Evolutionary conservation across 768 basidiomycete genomes (phyloP).

Genomic region (Hygrophorus pudorinus): DNA sequence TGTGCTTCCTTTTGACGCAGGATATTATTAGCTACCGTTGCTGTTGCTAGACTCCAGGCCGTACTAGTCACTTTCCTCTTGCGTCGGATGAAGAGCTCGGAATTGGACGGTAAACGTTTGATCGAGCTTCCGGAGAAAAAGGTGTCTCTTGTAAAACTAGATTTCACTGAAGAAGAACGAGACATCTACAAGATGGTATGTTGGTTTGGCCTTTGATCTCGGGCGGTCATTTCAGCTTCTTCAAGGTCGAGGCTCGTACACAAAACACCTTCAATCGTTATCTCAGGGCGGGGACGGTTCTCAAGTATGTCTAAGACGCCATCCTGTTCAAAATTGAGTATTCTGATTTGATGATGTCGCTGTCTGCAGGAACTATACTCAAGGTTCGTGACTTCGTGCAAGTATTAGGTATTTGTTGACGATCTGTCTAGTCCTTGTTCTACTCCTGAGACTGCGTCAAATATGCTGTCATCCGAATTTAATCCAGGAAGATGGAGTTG

Average conservation of each 20-base stretch:
- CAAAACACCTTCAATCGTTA: slow-evolving; percentile 59
- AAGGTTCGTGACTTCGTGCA: not conserved
- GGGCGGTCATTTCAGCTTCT: too few relatives aligned
- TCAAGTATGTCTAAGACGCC: too few relatives aligned
- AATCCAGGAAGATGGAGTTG: slow-evolving; percentile 44
- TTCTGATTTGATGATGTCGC: too few relatives aligned
- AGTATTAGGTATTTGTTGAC: slow-evolving; percentile 26
- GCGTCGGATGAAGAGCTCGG: slow-evolving; percentile 53
- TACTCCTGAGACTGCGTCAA: slow-evolving; percentile 50
- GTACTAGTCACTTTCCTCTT: slow-evolving; percentile 44
- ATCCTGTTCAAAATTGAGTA: too few relatives aligned
- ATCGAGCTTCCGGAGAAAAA: slow-evolving; percentile 54
- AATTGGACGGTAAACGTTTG: slow-evolving; percentile 53
- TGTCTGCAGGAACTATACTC: too few relatives aligned
- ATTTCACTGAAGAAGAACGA: slow-evolving; percentile 52
- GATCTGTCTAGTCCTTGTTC: slow-evolving; percentile 44
- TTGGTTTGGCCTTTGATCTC: too few relatives aligned
- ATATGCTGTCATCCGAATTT: slow-evolving; percentile 60
- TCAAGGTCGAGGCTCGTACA: slow-evolving; percentile 38
- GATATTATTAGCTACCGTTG: slow-evolving; percentile 41
- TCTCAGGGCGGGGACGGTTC: slow-evolving; percentile 51
- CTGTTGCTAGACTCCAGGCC: slow-evolving; percentile 48
- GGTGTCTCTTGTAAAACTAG: slow-evolving; percentile 37
- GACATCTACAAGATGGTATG: slow-evolving; percentile 50
- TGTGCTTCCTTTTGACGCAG: too few relatives aligned